phyloP scores from a whole-genome alignment of 306 rosid genomes.

The Lathyrus aphaca region DNA sequence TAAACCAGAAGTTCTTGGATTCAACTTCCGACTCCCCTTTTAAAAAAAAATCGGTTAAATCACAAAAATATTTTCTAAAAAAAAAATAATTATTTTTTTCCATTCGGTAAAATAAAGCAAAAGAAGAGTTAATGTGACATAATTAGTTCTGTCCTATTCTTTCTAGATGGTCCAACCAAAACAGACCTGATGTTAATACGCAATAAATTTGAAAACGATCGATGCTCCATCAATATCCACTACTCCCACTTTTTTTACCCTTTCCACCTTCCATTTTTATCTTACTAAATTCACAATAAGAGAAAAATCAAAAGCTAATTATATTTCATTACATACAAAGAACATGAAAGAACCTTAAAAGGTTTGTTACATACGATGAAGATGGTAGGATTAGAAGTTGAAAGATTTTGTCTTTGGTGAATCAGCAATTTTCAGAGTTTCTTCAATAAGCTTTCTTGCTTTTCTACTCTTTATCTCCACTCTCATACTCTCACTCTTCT shows the following conservation, averaged over 20 bases:
- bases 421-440: constrained; percentile 77
- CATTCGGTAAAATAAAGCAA: neutral
- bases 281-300: neutral
- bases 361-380: neutral
- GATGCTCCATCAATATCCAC: constrained; percentile 29
- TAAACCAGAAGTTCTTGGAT: no score
- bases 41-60: no score
- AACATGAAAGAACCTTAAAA: constrained; percentile 7
- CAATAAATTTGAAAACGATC: constrained; percentile 51
- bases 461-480: constrained; percentile 88
- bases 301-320: neutral
- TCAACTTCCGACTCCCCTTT: no score
- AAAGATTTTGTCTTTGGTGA: constrained; percentile 67
- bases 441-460: constrained; percentile 77
- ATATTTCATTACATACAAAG: neutral
- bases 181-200: constrained; percentile 37
- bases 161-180: constrained; percentile 39
- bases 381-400: constrained; percentile 44
- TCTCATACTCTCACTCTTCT: constrained; percentile 97
- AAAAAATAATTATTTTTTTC: neutral
- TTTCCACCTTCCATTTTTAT: constrained; percentile 5
- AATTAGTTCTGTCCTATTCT: constrained; percentile 20
- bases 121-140: constrained; percentile 9
- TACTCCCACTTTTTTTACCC: neutral
- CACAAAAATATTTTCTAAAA: no score